phyloP scores from a whole-genome alignment of 352 stramenopile species.

The Paralagenidium karlingii region DNA sequence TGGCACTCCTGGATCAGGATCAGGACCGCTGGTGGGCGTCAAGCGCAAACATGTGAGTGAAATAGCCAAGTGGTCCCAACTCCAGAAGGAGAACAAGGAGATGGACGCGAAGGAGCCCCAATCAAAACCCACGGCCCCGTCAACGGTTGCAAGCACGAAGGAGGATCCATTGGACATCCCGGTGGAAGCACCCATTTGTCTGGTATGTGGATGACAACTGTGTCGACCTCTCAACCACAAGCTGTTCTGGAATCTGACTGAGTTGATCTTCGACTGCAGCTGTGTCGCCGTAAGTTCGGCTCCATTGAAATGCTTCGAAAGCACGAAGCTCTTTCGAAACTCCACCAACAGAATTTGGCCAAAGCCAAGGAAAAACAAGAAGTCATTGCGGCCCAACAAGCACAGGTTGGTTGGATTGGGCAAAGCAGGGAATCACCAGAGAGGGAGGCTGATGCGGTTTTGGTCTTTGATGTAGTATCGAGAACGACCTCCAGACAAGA shows the following conservation, averaged over 20 bases:
- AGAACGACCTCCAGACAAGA: too few species aligned
- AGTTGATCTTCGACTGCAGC: constrained; percentile 22
- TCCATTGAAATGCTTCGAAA: constrained; percentile 64
- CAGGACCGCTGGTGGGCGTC: constrained; percentile 13
- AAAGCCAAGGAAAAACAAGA: constrained; percentile 70
- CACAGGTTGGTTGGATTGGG: not conserved
- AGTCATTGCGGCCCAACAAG: constrained; percentile 27
- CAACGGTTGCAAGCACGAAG: constrained; percentile 4
- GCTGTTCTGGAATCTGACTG: not conserved
- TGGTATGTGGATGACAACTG: constrained; percentile 26
- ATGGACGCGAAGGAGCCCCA: constrained; percentile 5
- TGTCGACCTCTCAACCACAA: not conserved
- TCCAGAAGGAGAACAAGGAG: constrained; percentile 17
- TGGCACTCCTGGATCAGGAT: constrained; percentile 1
- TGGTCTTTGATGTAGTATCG: too few species aligned
- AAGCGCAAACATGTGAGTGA: constrained; percentile 68
- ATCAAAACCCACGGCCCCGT: not conserved
- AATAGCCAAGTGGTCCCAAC: constrained; percentile 76
- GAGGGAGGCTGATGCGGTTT: too few species aligned
- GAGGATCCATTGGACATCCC: constrained; percentile 15
- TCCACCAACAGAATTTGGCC: constrained; percentile 60
- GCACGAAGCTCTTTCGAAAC: constrained; percentile 62
- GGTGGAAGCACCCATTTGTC: constrained; percentile 56
- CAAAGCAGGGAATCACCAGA: not conserved
- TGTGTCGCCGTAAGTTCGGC: constrained; percentile 70